Percentiles rank a stretch among this genome's conserved stretches.
These are phyloP conservation scores for Articulospora tetracladia DNA, from an alignment of 495 filamentous ascomycete genomes.

Conservation along the genomic window DNA sequence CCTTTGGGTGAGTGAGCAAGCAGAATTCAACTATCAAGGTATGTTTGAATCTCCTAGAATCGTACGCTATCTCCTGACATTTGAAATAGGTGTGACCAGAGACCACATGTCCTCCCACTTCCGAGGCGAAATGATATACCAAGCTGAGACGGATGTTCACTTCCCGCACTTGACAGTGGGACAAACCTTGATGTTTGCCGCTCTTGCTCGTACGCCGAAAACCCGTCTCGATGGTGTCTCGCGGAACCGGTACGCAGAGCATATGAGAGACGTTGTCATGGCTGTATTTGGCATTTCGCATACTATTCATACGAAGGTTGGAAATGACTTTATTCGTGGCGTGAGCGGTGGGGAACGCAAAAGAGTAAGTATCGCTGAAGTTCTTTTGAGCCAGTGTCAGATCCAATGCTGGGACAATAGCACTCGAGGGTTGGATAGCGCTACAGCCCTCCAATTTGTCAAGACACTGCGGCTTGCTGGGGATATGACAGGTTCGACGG, in stretches of 20 bases:
- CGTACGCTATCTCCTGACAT: constrained; percentile 21
- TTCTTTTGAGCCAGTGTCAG: constrained; percentile 50
- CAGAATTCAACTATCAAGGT: constrained; percentile 69
- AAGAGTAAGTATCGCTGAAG: constrained; percentile 74
- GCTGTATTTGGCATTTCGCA: constrained; percentile 40
- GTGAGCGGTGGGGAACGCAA: constrained; percentile 79
- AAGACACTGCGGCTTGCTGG: constrained; percentile 61
- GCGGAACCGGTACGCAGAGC: constrained; percentile 55
- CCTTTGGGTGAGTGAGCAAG: constrained; percentile 56
- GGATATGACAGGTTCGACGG: constrained; percentile 45
- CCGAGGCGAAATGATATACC: constrained; percentile 74
- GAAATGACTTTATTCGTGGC: constrained; percentile 73
- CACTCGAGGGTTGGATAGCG: constrained; percentile 72
- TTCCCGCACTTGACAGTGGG: constrained; percentile 76
- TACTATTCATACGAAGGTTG: constrained; percentile 69
- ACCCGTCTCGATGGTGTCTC: constrained; percentile 51
- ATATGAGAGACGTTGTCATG: constrained; percentile 72
- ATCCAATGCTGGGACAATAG: constrained; percentile 82
- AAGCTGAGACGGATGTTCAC: constrained; percentile 58
- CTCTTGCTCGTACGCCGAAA: constrained; percentile 59
- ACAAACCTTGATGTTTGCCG: constrained; percentile 72
- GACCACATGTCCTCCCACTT: constrained; percentile 62
- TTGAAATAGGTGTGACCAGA: constrained; percentile 38
- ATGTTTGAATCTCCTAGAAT: constrained; percentile 27
- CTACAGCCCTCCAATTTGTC: constrained; percentile 72